A percentile compares a stretch with the other conserved stretches of the same genome.
Conservation (phyloP, 495 filamentous ascomycete species). For the Aspergillus avenaceus region DNA sequence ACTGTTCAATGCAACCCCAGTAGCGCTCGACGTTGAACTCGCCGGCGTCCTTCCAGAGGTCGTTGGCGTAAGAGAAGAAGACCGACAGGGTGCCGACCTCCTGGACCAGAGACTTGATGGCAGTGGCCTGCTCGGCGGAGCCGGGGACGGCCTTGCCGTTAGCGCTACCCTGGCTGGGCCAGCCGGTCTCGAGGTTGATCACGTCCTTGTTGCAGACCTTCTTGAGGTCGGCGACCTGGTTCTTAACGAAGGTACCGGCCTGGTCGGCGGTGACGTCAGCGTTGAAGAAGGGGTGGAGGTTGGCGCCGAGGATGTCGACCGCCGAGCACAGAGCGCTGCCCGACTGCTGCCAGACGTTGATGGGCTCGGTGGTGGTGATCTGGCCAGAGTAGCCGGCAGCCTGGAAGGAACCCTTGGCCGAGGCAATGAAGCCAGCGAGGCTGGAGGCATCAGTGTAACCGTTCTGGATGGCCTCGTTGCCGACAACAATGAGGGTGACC, state of each 20-base stretch:
- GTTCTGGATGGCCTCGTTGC: constrained; percentile 85
- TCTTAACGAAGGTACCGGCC: constrained; percentile 69
- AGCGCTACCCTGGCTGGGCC: constrained; percentile 66
- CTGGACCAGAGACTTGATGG: constrained; percentile 60
- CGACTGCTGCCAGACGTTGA: constrained; percentile 62
- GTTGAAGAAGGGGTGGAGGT: constrained; percentile 96
- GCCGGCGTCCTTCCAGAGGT: constrained; percentile 76
- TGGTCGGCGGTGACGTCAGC: constrained; percentile 48
- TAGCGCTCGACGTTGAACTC: constrained; percentile 69
- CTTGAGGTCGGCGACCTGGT: constrained; percentile 63
- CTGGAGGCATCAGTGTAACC: constrained; percentile 53
- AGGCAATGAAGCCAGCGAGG: constrained; percentile 65
- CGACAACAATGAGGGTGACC: constrained; percentile 76
- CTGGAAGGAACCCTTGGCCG: constrained; percentile 43
- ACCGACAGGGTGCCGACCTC: constrained; percentile 55
- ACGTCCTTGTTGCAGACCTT: constrained; percentile 61
- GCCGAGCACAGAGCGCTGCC: constrained; percentile 57
- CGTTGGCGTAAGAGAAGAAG: constrained; percentile 78
- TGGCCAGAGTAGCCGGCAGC: constrained; percentile 67
- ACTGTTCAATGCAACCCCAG: constrained; percentile 64
- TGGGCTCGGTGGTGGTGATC: constrained; percentile 81
- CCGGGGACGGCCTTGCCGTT: constrained; percentile 73
- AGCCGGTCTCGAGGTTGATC: constrained; percentile 85
- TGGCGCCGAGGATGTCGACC: constrained; percentile 75
- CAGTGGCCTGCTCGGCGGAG: constrained; percentile 59